These are phyloP conservation scores for Suillus lakei DNA, from an alignment of 768 basidiomycete species.

Conservation along the genomic window DNA sequence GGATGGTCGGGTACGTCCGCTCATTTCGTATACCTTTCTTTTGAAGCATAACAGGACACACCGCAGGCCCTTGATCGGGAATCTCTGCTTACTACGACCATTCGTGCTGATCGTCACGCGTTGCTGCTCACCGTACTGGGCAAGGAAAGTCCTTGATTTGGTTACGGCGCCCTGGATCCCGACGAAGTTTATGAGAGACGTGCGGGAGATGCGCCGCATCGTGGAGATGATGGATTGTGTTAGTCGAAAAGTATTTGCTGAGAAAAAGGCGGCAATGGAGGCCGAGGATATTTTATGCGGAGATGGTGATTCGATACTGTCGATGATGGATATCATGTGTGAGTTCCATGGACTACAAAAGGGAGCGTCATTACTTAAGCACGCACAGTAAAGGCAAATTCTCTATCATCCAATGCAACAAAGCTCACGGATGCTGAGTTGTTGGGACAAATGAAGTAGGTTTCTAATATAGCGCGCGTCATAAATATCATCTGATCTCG, in stretches of 20 bases:
- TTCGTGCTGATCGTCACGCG: conserved; percentile 34
- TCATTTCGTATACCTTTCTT: neutral
- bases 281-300: conserved; percentile 28
- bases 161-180: neutral
- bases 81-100: conserved; percentile 32
- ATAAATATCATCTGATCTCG: neutral
- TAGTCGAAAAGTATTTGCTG: conserved; percentile 43
- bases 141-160: conserved; percentile 33
- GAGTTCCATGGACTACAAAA: conserved; percentile 19
- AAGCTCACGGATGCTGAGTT: conserved; percentile 48
- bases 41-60: neutral
- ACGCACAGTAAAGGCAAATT: conserved; percentile 42
- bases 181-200: conserved; percentile 23
- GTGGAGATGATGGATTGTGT: conserved; percentile 52
- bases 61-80: conserved; percentile 28
- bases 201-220: conserved; percentile 49
- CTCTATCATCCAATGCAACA: conserved; percentile 34
- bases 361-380: neutral
- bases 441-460: conserved; percentile 55
- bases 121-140: conserved; percentile 31
- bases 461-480: conserved; percentile 7
- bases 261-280: conserved; percentile 34
- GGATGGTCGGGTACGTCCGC: conserved; percentile 32
- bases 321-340: conserved; percentile 51
- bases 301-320: conserved; percentile 18